Evolutionary conservation across 2,329 filamentous ascomycete species (phyloP), one percentile per base, ranked within the genome.

Genomic region (Diaporthe australafricana): DNA sequence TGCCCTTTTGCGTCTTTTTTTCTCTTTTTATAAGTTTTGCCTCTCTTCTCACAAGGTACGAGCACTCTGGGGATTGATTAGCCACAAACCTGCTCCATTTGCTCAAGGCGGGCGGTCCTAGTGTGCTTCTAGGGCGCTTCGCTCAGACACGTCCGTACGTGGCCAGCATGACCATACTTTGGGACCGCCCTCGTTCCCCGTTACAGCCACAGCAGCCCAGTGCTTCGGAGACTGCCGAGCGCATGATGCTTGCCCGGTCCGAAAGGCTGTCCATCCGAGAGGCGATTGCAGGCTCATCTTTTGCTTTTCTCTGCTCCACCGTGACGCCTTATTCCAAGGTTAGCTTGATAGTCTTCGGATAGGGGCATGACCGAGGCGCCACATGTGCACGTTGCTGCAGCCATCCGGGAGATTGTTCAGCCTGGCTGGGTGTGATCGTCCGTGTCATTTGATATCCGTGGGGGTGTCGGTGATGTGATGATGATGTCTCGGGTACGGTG

Each of bases 161-260:
- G 47, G n/a, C 47, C 47, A 48, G 47, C 47, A 48, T 48, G 47
- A 25, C 47, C 47, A 48, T 48, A 8, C n/a, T 25, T 48, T 22
- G n/a, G 4, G 1, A 4, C 20, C n/a, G 16, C 30, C 14, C 8
- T 40, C 38, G 3, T 40, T 40, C 14, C 11, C 8, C n/a, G 47
- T 11, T 7, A 7, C 22, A 16, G 32, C 25, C 22, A n/a, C n/a
- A 20, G 17, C 25, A 27, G 12, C 42, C 7, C 27, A 35, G 5
- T 63, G 16, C 42, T 16, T 47, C 40, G 57, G 57, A 35, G 42
- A 63, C 40, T 40, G 57, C 57, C 57, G 38, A 60, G 35, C 27
- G 55, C 32, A 57, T 22, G 30, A 56, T 22, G 50, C 53, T 16
- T 40, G n/a, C 53, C 25, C 30, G 4, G 17, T 35, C 9, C 9